Conservation (phyloP, 495 filamentous ascomycete genomes). For the Oleoguttula mirabilis region DNA sequence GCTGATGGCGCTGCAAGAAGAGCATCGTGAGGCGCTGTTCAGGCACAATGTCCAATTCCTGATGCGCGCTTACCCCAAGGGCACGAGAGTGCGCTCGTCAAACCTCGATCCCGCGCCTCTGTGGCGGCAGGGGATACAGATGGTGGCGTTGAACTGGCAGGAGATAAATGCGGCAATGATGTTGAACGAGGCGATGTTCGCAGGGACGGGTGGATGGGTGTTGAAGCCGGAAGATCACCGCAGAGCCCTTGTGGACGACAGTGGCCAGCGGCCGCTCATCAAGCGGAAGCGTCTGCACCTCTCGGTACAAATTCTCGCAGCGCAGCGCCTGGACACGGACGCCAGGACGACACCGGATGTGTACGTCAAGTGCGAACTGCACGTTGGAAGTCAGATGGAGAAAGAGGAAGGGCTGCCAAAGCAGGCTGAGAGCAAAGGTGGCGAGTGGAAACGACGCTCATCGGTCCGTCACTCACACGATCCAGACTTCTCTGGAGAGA, state of each 20-base stretch:
- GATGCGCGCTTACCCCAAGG: slow-evolving; percentile 83
- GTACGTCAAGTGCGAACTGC: slow-evolving; percentile 72
- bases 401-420: slow-evolving; percentile 33
- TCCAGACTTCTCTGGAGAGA: slow-evolving; percentile 59
- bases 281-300: slow-evolving; percentile 41
- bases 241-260: slow-evolving; percentile 22
- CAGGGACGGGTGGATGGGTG: slow-evolving; percentile 65
- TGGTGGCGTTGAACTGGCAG: slow-evolving; percentile 94
- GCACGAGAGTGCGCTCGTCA: slow-evolving; percentile 67
- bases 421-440: slow-evolving; percentile 36
- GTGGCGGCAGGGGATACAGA: slow-evolving; percentile 83
- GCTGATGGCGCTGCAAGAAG: slow-evolving; percentile 58
- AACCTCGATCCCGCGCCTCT: slow-evolving; percentile 74
- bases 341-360: slow-evolving; percentile 54
- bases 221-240: slow-evolving; percentile 66
- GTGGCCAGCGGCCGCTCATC: slow-evolving; percentile 16
- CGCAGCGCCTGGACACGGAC: slow-evolving; percentile 43
- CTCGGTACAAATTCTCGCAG: slow-evolving; percentile 42
- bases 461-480: slow-evolving; percentile 47
- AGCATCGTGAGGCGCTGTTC: slow-evolving; percentile 49
- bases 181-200: slow-evolving; percentile 91
- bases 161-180: slow-evolving; percentile 84
- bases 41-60: slow-evolving; percentile 71
- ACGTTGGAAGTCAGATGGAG: slow-evolving; percentile 50
- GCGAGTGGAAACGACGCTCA: slow-evolving; percentile 61